A percentile compares a stretch with the other conserved stretches of the same genome.
Evolutionary conservation across 1,284 basidiomycete species (phyloP).

Genomic region (Erythrobasidium hasegawianum): DNA sequence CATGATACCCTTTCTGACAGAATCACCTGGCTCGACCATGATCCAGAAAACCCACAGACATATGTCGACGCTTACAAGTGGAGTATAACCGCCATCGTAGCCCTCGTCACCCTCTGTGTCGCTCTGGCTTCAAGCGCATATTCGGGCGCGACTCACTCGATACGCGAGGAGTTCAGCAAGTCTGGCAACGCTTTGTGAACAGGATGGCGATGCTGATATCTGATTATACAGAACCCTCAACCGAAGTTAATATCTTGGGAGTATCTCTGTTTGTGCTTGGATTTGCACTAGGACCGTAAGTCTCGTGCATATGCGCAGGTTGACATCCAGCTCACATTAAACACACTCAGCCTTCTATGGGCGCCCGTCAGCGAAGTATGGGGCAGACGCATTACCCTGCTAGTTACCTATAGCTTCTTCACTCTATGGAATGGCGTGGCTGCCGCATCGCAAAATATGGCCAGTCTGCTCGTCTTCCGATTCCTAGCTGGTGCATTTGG

Average conservation of each 20-base stretch:
- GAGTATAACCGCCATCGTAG: slow-evolving; percentile 38
- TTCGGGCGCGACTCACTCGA: slow-evolving; percentile 42
- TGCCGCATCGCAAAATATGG: slow-evolving; percentile 59
- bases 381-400: slow-evolving; percentile 58
- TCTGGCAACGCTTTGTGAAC: too few relatives aligned
- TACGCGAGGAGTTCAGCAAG: slow-evolving; percentile 39
- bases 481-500: slow-evolving; percentile 63
- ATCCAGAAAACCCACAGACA: slow-evolving; percentile 34
- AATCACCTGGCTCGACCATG: slow-evolving; percentile 25
- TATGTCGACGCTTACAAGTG: slow-evolving; percentile 27
- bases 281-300: slow-evolving; percentile 36
- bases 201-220: too few relatives aligned
- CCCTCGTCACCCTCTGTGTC: slow-evolving; percentile 50
- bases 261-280: slow-evolving; percentile 37
- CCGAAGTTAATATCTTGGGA: too few relatives aligned
- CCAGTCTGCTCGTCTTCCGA: slow-evolving; percentile 59
- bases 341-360: slow-evolving; percentile 19
- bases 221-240: too few relatives aligned
- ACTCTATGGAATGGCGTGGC: slow-evolving; percentile 63
- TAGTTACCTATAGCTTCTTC: slow-evolving; percentile 59
- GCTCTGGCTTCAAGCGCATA: slow-evolving; percentile 51
- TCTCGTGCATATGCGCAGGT: too few relatives aligned
- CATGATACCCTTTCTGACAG: background rate
- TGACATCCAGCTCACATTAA: too few relatives aligned
- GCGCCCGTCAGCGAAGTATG: slow-evolving; percentile 60